Evolutionary conservation across 2,329 filamentous ascomycete species (phyloP).

Genomic region (Fusarium foetens): DNA sequence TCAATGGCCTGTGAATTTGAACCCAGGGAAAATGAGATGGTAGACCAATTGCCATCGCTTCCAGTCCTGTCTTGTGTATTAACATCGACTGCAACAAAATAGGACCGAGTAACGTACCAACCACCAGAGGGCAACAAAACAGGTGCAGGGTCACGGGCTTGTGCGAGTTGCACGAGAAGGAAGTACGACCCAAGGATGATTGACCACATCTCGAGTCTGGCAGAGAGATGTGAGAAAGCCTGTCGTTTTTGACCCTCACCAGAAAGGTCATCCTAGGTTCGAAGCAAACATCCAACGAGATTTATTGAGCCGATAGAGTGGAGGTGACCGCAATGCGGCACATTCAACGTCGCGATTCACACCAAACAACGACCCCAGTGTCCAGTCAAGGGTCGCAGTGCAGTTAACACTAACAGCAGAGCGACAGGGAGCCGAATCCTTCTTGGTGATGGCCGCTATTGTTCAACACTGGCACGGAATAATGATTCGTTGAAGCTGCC

Average conservation of each 20-base stretch:
- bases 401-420: neutral
- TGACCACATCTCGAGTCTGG: conserved; percentile 28
- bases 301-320: conserved; percentile 1
- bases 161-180: conserved; percentile 26
- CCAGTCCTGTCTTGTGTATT: conserved; percentile 60
- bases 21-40: conserved; percentile 66
- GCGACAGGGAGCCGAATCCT: neutral
- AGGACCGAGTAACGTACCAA: conserved; percentile 30
- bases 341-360: conserved; percentile 5
- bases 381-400: neutral
- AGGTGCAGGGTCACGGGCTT: conserved; percentile 35
- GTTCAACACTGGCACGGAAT: neutral
- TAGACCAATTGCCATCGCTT: conserved; percentile 77
- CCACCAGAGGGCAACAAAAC: conserved; percentile 33
- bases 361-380: conserved; percentile 1
- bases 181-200: conserved; percentile 26
- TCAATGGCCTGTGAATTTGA: conserved; percentile 50
- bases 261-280: conserved; percentile 1
- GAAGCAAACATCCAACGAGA: conserved; percentile 10
- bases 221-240: neutral
- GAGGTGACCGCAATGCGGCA: conserved; percentile 15
- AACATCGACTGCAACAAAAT: neutral
- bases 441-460: neutral
- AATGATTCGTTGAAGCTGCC: neutral
- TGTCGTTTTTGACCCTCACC: neutral